Evolutionary conservation across 768 basidiomycete species (phyloP), one percentile per base, ranked within the genome.

Genomic region (Leccinellum albellum): DNA sequence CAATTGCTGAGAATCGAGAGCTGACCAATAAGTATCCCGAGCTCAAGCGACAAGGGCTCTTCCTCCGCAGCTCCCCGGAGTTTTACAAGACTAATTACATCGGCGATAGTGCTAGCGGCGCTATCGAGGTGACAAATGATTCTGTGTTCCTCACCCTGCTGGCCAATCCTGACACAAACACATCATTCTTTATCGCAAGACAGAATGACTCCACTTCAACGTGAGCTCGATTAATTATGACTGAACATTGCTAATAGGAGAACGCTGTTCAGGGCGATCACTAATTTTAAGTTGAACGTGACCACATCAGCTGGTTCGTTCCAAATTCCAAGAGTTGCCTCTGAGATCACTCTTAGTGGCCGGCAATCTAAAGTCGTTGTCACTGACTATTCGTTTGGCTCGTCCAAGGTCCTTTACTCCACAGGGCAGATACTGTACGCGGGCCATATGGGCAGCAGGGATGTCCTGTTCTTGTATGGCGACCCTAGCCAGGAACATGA

Each of bases 61-160:
- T 94, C 78, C 71, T 93, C 20, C 84, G 91, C 26, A 88, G 86
- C 60, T 87, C 88, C 0, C 85, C 82, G 0, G 87, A 88, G 48
- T 89, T 93, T 67, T 82, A 84, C 71, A 88, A 91, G 73, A 94
- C 91, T 0, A 80, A 90, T 59, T 82, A 85, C 79, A 74, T 91
- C 21, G 86, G 83, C 4, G 81, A 89, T 62, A 78, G 82, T 23
- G 80, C 77, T 23, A 80, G 75, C 13, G 83, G 83, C 35, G 70
- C 70, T 13, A 76, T 79, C 24, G 64, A 59, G 0, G 65, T 76
- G 44, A 70, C 73, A n/a, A 80, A 80, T 56, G 56, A 79, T 0
- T 76, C 74, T 3, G 81, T 78, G 4, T 87, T 85, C 59, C 79
- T 81, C 17, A 89, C 87, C 0, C 66, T 84, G 20, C 72, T 94